These are phyloP conservation scores for Pistacia vera DNA, from an alignment of 345 rosid genomes.

Conservation along the genomic window DNA sequence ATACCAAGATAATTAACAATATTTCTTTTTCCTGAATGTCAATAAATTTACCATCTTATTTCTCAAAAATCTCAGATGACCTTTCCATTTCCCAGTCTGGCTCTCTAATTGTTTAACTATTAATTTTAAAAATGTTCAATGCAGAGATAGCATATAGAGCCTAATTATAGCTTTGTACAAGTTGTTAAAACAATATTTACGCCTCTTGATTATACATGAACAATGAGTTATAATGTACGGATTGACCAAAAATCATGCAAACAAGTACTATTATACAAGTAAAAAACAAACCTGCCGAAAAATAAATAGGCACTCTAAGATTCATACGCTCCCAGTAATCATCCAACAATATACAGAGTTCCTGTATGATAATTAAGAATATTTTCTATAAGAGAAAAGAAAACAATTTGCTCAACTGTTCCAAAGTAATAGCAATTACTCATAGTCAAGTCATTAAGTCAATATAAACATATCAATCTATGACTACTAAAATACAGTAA, in stretches of 20 bases:
- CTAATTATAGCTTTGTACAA: too few relatives aligned
- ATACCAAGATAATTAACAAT: background rate
- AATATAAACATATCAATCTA: background rate
- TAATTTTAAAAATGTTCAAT: background rate
- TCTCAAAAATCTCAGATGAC: background rate
- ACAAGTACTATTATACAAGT: background rate
- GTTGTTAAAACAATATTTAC: background rate
- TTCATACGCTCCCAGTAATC: conserved; percentile 99
- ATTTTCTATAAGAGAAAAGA: background rate
- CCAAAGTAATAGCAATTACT: background rate
- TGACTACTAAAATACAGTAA: background rate
- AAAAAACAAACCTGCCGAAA: conserved; percentile 76
- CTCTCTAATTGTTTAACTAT: background rate
- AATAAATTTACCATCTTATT: background rate
- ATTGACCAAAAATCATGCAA: background rate
- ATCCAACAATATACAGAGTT: conserved; percentile 87
- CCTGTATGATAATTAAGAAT: conserved; percentile 39
- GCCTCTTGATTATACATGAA: background rate
- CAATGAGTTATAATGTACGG: background rate
- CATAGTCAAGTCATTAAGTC: background rate
- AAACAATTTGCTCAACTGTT: background rate
- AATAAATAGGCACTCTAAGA: conserved; percentile 88
- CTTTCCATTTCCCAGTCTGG: background rate
- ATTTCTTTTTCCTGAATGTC: background rate
- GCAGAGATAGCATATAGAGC: background rate